Conservation (phyloP, 148 eudicot species). For the Gaultheria prostrata region DNA sequence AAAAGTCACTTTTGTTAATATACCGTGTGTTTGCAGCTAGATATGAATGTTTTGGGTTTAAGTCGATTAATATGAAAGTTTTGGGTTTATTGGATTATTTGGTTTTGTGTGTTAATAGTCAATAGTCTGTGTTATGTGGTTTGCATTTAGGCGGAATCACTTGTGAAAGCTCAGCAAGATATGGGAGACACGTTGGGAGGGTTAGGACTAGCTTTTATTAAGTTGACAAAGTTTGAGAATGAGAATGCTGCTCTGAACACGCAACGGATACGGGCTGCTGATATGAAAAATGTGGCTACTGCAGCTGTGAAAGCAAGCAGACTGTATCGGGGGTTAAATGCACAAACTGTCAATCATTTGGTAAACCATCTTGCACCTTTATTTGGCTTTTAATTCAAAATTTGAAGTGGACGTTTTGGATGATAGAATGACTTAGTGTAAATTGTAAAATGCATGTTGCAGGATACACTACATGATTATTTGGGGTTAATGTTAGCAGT, state of each 20-base stretch:
- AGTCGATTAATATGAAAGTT: background rate
- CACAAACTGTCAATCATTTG: slow-evolving; percentile 74
- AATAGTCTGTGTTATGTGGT: slow-evolving; percentile 12
- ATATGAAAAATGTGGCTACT: slow-evolving; percentile 80
- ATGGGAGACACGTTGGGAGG: slow-evolving; percentile 93
- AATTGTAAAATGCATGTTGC: slow-evolving; percentile 21
- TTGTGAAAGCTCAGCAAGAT: slow-evolving; percentile 84
- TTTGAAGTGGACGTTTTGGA: background rate
- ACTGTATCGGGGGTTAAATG: slow-evolving; percentile 70
- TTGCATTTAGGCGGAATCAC: slow-evolving; percentile 66
- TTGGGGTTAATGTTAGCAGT: slow-evolving; percentile 76
- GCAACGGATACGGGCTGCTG: slow-evolving; percentile 64
- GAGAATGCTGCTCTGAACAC: slow-evolving; percentile 53
- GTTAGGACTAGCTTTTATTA: slow-evolving; percentile 77
- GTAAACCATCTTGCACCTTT: slow-evolving; percentile 34
- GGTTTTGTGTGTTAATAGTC: slow-evolving; percentile 3
- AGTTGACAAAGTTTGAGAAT: slow-evolving; percentile 86
- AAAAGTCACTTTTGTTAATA: no score
- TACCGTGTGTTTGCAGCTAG: background rate
- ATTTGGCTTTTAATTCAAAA: background rate
- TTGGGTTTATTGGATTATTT: background rate
- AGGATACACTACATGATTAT: slow-evolving; percentile 91
- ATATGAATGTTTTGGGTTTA: background rate
- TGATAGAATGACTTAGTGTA: background rate
- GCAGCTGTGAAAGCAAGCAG: slow-evolving; percentile 86